Evolutionary conservation across 2,329 filamentous ascomycete species (phyloP).

Genomic region (Arthrobotrys conoides): DNA sequence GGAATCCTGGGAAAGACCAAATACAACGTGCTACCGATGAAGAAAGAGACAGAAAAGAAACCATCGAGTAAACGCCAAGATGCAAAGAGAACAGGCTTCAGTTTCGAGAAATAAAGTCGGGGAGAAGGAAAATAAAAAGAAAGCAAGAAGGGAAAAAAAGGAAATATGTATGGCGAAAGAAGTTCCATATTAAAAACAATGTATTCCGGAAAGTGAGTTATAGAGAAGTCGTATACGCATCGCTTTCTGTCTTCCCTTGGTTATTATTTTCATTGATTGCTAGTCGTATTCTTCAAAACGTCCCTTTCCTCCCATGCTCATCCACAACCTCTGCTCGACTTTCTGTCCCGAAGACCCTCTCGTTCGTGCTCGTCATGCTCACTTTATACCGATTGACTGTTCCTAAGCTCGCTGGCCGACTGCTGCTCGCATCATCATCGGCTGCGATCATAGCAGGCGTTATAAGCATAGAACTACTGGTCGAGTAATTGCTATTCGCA

Average conservation of each 20-base stretch:
- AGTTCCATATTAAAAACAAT: conserved; percentile 8
- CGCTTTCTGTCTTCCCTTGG: not conserved
- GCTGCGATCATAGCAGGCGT: conserved; percentile 49
- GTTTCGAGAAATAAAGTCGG: not conserved
- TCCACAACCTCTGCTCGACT: conserved; percentile 57
- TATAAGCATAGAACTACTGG: conserved; percentile 48
- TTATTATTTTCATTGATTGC: not conserved
- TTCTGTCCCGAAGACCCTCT: conserved; percentile 50
- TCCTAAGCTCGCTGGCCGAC: conserved; percentile 51
- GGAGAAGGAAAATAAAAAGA: not conserved
- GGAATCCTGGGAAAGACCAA: conserved; percentile 12
- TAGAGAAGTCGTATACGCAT: conserved; percentile 25
- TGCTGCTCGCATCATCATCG: conserved; percentile 48
- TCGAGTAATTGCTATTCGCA: conserved; percentile 45
- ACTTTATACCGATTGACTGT: conserved; percentile 53
- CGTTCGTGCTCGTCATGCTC: conserved; percentile 43
- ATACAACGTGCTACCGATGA: conserved; percentile 4
- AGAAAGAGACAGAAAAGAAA: not conserved
- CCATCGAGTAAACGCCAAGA: conserved; percentile 45
- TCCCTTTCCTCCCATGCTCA: conserved; percentile 27
- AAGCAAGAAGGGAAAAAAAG: conserved; percentile 16
- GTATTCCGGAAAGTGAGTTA: conserved; percentile 10
- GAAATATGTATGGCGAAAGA: conserved; percentile 12
- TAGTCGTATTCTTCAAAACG: conserved; percentile 19
- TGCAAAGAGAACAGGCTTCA: conserved; percentile 24